A percentile compares a stretch with the other conserved stretches of the same genome.
phyloP scores from a whole-genome alignment of 495 filamentous ascomycete species.

The Bathelium albidoporum region DNA sequence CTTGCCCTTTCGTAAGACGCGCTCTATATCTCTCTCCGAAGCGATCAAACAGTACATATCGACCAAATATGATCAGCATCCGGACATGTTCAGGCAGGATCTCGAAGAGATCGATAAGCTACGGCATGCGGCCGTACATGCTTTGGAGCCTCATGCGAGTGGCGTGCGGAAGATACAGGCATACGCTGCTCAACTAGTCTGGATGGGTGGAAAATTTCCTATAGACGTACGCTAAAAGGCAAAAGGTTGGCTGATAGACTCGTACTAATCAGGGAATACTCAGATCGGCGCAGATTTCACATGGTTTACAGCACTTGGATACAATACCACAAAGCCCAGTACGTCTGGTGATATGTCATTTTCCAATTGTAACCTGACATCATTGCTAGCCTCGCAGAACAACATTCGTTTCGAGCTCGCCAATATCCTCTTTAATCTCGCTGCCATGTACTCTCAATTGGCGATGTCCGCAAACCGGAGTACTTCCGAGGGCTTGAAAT shows the following conservation, averaged over 20 bases:
- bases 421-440: conserved; percentile 87
- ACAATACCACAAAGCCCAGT: conserved; percentile 68
- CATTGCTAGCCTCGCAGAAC: conserved; percentile 56
- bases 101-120: conserved; percentile 76
- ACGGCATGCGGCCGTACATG: conserved; percentile 70
- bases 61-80: conserved; percentile 97
- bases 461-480: conserved; percentile 71
- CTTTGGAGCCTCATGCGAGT: conserved; percentile 80
- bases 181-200: conserved; percentile 88
- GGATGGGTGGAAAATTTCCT: conserved; percentile 91
- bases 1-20: conserved; percentile 81
- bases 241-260: neutral
- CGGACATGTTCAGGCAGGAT: conserved; percentile 91
- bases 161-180: conserved; percentile 76
- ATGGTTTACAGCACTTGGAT: conserved; percentile 90
- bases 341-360: conserved; percentile 14
- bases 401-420: conserved; percentile 93
- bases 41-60: conserved; percentile 95
- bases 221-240: conserved; percentile 60
- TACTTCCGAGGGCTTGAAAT: conserved; percentile 73
- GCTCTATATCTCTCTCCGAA: conserved; percentile 60
- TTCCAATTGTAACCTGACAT: neutral
- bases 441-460: conserved; percentile 85
- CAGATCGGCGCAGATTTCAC: conserved; percentile 92
- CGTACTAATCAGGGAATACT: conserved; percentile 20